A percentile compares a stretch with the other conserved stretches of the same genome.
phyloP scores from a whole-genome alignment of 1,284 basidiomycete genomes.

The Afroboletus lepidellus region DNA sequence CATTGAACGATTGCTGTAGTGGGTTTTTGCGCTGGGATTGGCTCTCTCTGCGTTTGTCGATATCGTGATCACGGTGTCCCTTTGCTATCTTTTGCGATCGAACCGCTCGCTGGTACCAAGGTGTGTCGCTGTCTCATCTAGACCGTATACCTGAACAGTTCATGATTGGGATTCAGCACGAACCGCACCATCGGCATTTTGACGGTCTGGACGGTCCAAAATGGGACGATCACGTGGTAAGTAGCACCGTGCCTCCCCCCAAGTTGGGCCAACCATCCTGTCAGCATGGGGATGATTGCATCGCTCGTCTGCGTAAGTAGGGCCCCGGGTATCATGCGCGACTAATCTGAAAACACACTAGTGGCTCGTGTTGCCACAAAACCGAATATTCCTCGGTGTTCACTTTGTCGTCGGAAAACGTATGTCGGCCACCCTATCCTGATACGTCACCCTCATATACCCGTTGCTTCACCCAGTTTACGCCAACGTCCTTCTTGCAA shows the following conservation, averaged over 20 bases:
- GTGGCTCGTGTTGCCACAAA: conserved; percentile 42
- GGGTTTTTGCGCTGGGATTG: conserved; percentile 52
- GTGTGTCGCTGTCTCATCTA: conserved; percentile 22
- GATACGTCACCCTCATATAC: not conserved
- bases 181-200: conserved; percentile 41
- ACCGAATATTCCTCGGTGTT: conserved; percentile 44
- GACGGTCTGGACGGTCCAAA: conserved; percentile 51
- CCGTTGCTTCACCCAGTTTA: conserved; percentile 14
- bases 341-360: conserved; percentile 14
- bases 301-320: conserved; percentile 43
- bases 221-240: conserved; percentile 46
- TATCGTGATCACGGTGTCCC: conserved; percentile 44
- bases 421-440: conserved; percentile 19
- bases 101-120: conserved; percentile 38
- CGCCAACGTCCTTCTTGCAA: conserved; percentile 29
- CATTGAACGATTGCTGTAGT: conserved; percentile 32
- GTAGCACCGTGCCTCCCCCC: not conserved
- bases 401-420: conserved; percentile 50
- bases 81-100: conserved; percentile 43
- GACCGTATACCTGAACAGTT: not conserved
- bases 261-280: not conserved
- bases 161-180: conserved; percentile 33
- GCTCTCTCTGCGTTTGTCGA: conserved; percentile 47
- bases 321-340: no score
- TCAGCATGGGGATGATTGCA: conserved; percentile 39